Evolutionary conservation across 2,329 filamentous ascomycete species (phyloP).

Genomic region (Sporothrix curviconia): DNA sequence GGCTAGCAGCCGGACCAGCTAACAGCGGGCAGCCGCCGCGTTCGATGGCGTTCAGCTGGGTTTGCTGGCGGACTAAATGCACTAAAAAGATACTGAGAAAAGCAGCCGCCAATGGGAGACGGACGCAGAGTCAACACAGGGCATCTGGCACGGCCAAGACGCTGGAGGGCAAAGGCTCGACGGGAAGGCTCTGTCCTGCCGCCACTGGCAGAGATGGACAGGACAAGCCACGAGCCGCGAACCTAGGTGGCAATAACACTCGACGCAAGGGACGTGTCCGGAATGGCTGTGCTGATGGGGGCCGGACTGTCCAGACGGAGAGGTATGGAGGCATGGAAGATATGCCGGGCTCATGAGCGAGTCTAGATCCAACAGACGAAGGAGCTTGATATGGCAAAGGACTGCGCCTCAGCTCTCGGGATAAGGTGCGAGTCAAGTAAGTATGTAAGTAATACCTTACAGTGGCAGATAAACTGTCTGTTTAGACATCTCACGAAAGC

Average conservation of each 20-base stretch:
- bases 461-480: no score
- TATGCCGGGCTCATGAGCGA: neutral
- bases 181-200: no score
- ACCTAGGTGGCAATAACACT: neutral
- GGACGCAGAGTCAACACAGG: conserved; percentile 1
- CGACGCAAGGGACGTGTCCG: neutral
- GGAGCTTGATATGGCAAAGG: neutral
- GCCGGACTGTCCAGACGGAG: no score
- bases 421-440: no score
- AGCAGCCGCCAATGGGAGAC: neutral
- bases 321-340: neutral
- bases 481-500: no score
- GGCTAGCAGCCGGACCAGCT: neutral
- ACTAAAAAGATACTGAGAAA: no score
- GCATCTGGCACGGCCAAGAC: no score
- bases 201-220: neutral
- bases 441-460: no score
- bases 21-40: conserved; percentile 11
- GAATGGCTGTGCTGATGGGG: no score
- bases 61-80: no score
- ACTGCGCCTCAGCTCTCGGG: no score
- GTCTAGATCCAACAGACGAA: neutral
- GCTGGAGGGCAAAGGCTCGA: no score
- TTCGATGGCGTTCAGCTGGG: conserved; percentile 1
- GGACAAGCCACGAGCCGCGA: neutral